Conservation (phyloP, 1,139 yeast species). For the Hyphopichia pseudoburtonii region DNA sequence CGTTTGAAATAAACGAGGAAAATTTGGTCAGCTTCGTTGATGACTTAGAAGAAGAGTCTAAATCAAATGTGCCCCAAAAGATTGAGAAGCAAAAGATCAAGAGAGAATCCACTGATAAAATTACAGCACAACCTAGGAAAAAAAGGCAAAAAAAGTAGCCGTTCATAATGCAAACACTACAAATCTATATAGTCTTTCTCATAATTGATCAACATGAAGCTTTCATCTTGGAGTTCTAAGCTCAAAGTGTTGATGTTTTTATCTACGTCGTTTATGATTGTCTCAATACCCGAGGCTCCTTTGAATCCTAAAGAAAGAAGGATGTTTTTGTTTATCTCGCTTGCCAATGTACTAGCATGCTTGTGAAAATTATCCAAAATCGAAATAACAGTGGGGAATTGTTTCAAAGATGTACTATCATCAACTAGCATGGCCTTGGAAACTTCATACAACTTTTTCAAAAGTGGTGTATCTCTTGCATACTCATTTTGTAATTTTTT, state of each 20-base stretch:
- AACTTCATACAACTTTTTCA: slow-evolving; percentile 21
- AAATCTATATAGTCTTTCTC: slow-evolving; percentile 38
- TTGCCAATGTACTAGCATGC: slow-evolving; percentile 18
- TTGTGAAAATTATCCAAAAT: slow-evolving; percentile 22
- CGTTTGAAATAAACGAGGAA: slow-evolving; percentile 17
- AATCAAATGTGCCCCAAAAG: too few species aligned
- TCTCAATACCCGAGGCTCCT: slow-evolving; percentile 32
- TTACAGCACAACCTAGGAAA: slow-evolving; percentile 8
- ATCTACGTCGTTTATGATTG: slow-evolving; percentile 32
- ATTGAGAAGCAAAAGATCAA: slow-evolving; percentile 3
- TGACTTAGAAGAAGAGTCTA: slow-evolving; percentile 6
- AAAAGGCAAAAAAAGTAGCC: slow-evolving; percentile 7
- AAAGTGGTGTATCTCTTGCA: slow-evolving; percentile 10
- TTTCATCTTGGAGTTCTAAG: slow-evolving; percentile 30
- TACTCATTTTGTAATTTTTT: slow-evolving; percentile 39
- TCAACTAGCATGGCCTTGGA: slow-evolving; percentile 31
- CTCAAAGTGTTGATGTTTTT: slow-evolving; percentile 33
- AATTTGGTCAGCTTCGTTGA: slow-evolving; percentile 8
- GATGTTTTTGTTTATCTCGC: slow-evolving; percentile 29
- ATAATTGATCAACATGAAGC: slow-evolving; percentile 39
- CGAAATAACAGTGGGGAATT: slow-evolving; percentile 22
- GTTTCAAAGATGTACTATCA: slow-evolving; percentile 19
- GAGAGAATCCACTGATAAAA: too few species aligned
- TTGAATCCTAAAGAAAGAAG: slow-evolving; percentile 27
- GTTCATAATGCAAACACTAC: slow-evolving; percentile 9